Evolutionary conservation across 306 rosid genomes (phyloP), one percentile per base, ranked within the genome.

Genomic region (Prunus kanzakura): DNA sequence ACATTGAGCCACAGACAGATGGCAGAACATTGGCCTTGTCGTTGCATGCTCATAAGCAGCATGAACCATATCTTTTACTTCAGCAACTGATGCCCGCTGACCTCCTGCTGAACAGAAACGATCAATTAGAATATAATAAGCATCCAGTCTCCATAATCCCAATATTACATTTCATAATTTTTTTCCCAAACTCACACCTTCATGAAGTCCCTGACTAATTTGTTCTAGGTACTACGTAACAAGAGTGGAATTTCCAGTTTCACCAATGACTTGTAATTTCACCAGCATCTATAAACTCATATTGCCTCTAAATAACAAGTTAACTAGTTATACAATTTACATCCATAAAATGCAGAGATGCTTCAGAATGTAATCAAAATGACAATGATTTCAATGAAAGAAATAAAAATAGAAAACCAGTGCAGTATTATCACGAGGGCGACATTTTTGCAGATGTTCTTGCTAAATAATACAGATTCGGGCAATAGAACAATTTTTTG

Each of bases 1-100:
- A 78, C 91, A 83, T 70, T 57, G 89, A 70, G 89, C 88, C 67
- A 66, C 89, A 41, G 95, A 90, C 22, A 94, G 85, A 86, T 90
- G 96, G 89, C 85, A 79, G 83, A 87, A 85, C 91, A 68, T 74
- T 18, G 98, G 97, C 88, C 89, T 86, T 82, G 71, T 77, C 72
- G 57, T 69, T 64, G 88, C 88, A 68, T 74, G 76, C 76, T 79
- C 74, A 71, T 81, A 89, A 80, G 88, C 91, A 80, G 89, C 80
- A n/a, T 86, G 80, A 41, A 91, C 83, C 29, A 18, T 6, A 76
- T 79, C 85, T 83, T 81, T 90, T 25, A 91, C 84, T 61, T 86
- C 85, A 38, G 75, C 64, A 74, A 94, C 81, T 13, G 88, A 85
- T 67, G 95, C 93, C 19, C 88, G 89, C 49, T 20, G 81, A 67